A percentile compares a stretch with the other conserved stretches of the same genome.
Conservation (phyloP, 768 basidiomycete species). For the Phylloporus rhodoxanthus region DNA sequence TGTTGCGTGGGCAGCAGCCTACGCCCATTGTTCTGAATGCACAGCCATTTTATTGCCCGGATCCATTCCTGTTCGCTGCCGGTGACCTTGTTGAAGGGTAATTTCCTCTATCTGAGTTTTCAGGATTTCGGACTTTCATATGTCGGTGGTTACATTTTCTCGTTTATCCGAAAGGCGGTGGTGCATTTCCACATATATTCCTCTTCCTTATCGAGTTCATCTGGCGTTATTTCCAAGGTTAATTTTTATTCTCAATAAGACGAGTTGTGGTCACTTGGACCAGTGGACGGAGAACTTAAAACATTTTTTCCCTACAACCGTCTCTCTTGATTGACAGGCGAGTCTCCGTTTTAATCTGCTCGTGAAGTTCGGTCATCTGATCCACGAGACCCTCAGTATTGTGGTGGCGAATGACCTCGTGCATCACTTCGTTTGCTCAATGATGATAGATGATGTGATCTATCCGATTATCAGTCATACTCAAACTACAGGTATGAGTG, state of each 20-base stretch:
- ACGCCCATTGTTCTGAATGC: conserved; percentile 8
- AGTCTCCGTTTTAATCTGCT: conserved; percentile 17
- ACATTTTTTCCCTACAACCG: conserved; percentile 15
- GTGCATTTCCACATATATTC: conserved; percentile 15
- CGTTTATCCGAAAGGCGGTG: conserved; percentile 24
- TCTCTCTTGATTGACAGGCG: conserved; percentile 6
- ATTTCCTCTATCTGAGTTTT: conserved; percentile 27
- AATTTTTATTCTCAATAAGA: conserved; percentile 11
- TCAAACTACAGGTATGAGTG: conserved; percentile 12
- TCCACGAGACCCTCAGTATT: conserved; percentile 10
- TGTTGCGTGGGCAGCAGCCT: conserved; percentile 7
- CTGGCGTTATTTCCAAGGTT: conserved; percentile 16
- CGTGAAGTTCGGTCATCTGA: conserved; percentile 12
- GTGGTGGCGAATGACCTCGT: conserved; percentile 22
- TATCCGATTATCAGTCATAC: too few species aligned
- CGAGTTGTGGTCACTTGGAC: conserved; percentile 12
- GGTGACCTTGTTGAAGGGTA: conserved; percentile 8
- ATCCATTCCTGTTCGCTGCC: conserved; percentile 5
- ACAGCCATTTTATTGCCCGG: conserved; percentile 5
- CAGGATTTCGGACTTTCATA: conserved; percentile 30
- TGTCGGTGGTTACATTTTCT: conserved; percentile 21
- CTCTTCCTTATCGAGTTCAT: conserved; percentile 20
- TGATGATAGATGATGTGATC: conserved; percentile 10
- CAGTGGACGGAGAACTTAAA: conserved; percentile 15
- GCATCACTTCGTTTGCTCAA: conserved; percentile 19